phyloP scores from a whole-genome alignment of 2,329 filamentous ascomycete species.

The Monosporascus sp. region DNA sequence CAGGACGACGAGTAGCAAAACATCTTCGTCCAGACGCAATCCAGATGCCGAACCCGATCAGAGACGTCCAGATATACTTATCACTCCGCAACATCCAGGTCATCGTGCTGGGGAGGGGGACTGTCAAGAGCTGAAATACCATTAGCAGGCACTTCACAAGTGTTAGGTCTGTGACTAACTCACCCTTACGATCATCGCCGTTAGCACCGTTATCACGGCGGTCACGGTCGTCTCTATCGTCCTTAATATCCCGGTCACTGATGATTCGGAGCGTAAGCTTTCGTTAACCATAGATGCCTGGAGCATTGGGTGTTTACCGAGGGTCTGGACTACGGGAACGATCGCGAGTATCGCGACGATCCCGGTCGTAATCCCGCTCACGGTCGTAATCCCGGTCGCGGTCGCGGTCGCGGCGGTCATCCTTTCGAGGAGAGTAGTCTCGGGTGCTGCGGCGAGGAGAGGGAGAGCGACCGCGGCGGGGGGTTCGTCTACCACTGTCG shows the following conservation, averaged over 20 bases:
- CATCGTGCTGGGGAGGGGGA: slow-evolving; percentile 80
- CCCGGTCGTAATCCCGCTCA: slow-evolving; percentile 48
- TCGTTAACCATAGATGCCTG: background rate
- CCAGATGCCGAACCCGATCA: slow-evolving; percentile 7
- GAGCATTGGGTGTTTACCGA: slow-evolving; percentile 20
- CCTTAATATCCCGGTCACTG: slow-evolving; percentile 51
- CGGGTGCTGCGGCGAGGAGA: slow-evolving; percentile 71
- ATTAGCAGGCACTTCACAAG: slow-evolving; percentile 12
- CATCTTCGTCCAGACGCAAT: slow-evolving; percentile 9
- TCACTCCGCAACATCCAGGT: slow-evolving; percentile 89
- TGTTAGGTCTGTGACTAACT: slow-evolving; percentile 20
- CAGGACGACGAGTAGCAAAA: slow-evolving; percentile 12
- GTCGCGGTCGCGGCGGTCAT: slow-evolving; percentile 77
- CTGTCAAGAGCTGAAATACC: slow-evolving; percentile 57
- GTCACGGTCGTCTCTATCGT: slow-evolving; percentile 67
- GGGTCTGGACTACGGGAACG: slow-evolving; percentile 66
- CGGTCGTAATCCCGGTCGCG: slow-evolving; percentile 73
- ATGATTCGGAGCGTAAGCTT: slow-evolving; percentile 5
- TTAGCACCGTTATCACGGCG: slow-evolving; percentile 74
- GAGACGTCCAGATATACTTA: slow-evolving; percentile 18
- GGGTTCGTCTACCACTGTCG: slow-evolving; percentile 53
- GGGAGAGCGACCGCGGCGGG: slow-evolving; percentile 66
- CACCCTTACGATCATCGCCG: slow-evolving; percentile 88
- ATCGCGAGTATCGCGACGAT: slow-evolving; percentile 55
- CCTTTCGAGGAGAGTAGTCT: slow-evolving; percentile 83